Evolutionary conservation across 495 filamentous ascomycete species (phyloP), one percentile per base, ranked within the genome.

Genomic region (Mytilinidion resinicola): DNA sequence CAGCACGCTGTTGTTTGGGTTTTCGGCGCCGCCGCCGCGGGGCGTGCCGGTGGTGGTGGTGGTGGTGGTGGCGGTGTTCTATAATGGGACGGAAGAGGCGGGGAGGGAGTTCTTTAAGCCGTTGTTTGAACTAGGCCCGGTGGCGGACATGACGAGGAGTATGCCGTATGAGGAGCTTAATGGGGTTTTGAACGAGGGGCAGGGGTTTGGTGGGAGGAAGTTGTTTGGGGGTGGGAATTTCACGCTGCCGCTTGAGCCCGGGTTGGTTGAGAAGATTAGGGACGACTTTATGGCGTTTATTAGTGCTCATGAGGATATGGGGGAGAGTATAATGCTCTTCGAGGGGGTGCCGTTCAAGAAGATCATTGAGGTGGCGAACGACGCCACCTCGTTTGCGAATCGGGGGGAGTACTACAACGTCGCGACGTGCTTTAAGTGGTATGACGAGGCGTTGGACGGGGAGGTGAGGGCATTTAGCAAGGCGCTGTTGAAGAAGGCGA

Each of bases 31-130:
- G 1, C 71, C 71, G 8, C 71, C 71, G 1, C 66, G 70, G 0
- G 71, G 73, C 38, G 67, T 63, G 0, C 69, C 75, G 8, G 67
- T 77, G 51, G 65, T 80, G 7, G 64, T 78, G 12, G 63, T 72
- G 1, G 65, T 80, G 9, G 64, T 78, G 12, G 63, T 72, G 1
- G 66, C 73, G 7, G 64, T 76, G 21, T 81, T 79, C 68, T 79
- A 77, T 67, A 80, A 83, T 61, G 81, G 81, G 7, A 60, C 72
- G 7, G 67, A 70, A 15, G 72, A 69, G 5, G 73, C 76, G 44
- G 80, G 69, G 0, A 51, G 72, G 33, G 49, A 53, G 14, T 70
- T 74, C 15, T 81, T 77, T 63, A 55, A 51, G 34, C 65, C 68
- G 15, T 50, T 70, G 52, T 51, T 64, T 47, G 61, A 57, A 39